Evolutionary conservation across 164 flowering plant species (phyloP), one percentile per base, ranked within the genome.

Genomic region (Chimonanthus salicifolius): DNA sequence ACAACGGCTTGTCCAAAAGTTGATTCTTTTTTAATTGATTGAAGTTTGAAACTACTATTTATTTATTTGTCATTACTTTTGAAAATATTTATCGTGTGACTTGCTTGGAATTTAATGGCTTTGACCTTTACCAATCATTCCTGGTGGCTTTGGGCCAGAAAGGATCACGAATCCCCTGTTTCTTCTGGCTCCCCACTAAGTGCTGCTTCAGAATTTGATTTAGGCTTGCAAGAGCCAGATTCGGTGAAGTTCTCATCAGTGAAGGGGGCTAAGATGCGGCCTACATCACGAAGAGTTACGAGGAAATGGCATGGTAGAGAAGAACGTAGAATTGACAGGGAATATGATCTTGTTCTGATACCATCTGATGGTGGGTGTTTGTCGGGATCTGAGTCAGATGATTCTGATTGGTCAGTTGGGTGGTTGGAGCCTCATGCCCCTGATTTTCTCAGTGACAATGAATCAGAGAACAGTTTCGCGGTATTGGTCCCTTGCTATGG

Each of bases 401-500:
- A 78, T 65, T 90, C 94, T 0, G 97, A 92, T 81, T 92, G 92
- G 91, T 92, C 97, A 4, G 84, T 90, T 76, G 97, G 97, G 33
- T 33, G 33, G 33, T 33, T 33, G 33, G 33, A 33, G 33, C 33
- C 33, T 33, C 33, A 33, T 33, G 33, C 33, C 33, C 33, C 33
- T 33, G 33, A 33, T 33, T 33, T 33, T 33, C 33, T 33, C 0
- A 33, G 33, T 33, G 33, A 33, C 33, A 33, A 0, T 33, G 33
- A 33, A 33, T 33, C 33, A 33, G 33, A 33, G 75, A 33, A 80
- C 74, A 89, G 97, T 73, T 92, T 92, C 71, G 97, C 91, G n/a
- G 97, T 92, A 80, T 76, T 92, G 69, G 97, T 92, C 78, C 97
- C 88, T 2, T 90, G 95, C 75, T 92, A 92, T 82, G 91, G 92